Evolutionary conservation across 2,329 filamentous ascomycete genomes (phyloP).

Genomic region (Bipolaris oryzae): DNA sequence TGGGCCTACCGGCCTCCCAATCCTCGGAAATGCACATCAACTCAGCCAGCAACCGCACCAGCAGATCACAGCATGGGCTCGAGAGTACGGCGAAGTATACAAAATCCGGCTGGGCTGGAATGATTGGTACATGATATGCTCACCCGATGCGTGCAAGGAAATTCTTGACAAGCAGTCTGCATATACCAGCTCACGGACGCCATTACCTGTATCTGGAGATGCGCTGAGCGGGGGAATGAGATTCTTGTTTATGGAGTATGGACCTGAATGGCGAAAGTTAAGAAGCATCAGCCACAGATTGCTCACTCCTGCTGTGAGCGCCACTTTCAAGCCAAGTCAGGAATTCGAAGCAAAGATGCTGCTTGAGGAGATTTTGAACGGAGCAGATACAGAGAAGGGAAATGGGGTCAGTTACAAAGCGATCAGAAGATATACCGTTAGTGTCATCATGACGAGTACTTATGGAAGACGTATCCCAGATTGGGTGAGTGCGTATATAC

Average conservation of each 20-base stretch:
- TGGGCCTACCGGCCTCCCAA: conserved; percentile 33
- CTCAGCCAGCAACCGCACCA: conserved; percentile 38
- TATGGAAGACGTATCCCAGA: conserved; percentile 42
- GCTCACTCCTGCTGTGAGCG: conserved; percentile 45
- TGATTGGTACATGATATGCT: conserved; percentile 55
- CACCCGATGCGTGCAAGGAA: conserved; percentile 52
- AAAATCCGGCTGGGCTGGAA: conserved; percentile 54
- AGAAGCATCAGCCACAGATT: conserved; percentile 50
- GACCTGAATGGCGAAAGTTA: conserved; percentile 49
- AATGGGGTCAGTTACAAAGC: conserved; percentile 36
- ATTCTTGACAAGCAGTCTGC: conserved; percentile 52
- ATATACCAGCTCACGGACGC: conserved; percentile 46
- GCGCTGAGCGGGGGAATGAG: conserved; percentile 50
- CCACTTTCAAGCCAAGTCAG: conserved; percentile 52
- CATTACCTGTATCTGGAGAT: conserved; percentile 50
- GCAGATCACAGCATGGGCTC: conserved; percentile 47
- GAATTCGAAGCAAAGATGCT: conserved; percentile 56
- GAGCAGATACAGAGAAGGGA: conserved; percentile 24
- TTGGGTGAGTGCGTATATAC: conserved; percentile 28
- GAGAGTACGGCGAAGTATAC: conserved; percentile 55
- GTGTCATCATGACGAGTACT: conserved; percentile 47
- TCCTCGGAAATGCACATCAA: conserved; percentile 41
- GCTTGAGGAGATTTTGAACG: conserved; percentile 50
- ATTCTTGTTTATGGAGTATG: conserved; percentile 53
- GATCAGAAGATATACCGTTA: conserved; percentile 40